Conservation (phyloP, 257 asterid genomes). For the Parsonsia alboflavescens region DNA sequence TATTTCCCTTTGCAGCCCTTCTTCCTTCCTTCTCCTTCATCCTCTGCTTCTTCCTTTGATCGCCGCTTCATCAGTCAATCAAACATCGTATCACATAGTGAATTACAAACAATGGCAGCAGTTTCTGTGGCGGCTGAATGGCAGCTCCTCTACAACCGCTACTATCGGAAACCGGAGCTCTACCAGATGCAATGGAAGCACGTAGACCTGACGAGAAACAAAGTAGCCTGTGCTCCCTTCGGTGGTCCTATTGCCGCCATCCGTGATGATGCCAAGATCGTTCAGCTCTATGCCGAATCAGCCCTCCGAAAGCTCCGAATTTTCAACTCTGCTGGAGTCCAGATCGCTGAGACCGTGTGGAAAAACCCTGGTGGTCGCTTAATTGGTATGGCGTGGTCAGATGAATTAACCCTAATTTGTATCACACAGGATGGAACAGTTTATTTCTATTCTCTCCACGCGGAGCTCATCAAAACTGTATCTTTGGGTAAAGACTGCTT, state of each 20-base stretch:
- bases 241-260: slow-evolving; percentile 95
- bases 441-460: slow-evolving; percentile 63
- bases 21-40: too few relatives aligned
- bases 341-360: slow-evolving; percentile 78
- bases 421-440: slow-evolving; percentile 85
- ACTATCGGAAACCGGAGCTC: slow-evolving; percentile 89
- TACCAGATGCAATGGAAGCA: slow-evolving; percentile 94
- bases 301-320: slow-evolving; percentile 90
- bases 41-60: not conserved
- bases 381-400: slow-evolving; percentile 83
- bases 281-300: slow-evolving; percentile 87
- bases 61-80: not conserved
- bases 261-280: slow-evolving; percentile 93
- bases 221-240: slow-evolving; percentile 88
- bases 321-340: slow-evolving; percentile 80
- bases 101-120: slow-evolving; percentile 52
- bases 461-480: slow-evolving; percentile 57
- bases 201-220: slow-evolving; percentile 87
- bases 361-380: slow-evolving; percentile 84
- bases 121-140: slow-evolving; percentile 97
- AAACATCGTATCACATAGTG: not conserved
- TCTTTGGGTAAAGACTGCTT: slow-evolving; percentile 65
- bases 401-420: slow-evolving; percentile 69
- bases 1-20: not conserved
- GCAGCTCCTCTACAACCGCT: slow-evolving; percentile 87